Evolutionary conservation across 2,329 filamentous ascomycete species (phyloP).

Genomic region (Rhynchosporium graminicola): DNA sequence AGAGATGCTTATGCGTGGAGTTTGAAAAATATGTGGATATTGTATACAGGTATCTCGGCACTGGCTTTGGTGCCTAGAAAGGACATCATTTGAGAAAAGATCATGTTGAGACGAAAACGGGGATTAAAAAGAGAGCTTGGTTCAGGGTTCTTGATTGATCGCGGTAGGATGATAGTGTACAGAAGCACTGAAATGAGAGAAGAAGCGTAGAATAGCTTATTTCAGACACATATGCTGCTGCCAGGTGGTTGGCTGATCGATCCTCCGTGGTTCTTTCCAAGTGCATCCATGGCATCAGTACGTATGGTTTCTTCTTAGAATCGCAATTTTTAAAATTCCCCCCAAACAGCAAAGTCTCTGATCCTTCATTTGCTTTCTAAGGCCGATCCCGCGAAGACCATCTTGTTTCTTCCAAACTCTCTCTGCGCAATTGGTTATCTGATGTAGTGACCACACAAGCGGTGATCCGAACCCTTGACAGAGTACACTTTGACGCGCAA

Average conservation of each 20-base stretch:
- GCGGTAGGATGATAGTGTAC: neutral
- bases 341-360: too few relatives aligned
- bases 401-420: too few relatives aligned
- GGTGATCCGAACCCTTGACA: neutral
- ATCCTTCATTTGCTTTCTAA: too few relatives aligned
- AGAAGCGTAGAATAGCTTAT: neutral
- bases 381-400: too few relatives aligned
- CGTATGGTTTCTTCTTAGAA: too few relatives aligned
- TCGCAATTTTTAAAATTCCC: too few relatives aligned
- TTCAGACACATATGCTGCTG: neutral
- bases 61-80: slow-evolving; percentile 44
- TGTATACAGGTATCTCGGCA: slow-evolving; percentile 25
- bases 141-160: neutral
- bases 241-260: neutral
- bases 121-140: slow-evolving; percentile 29
- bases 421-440: too few relatives aligned
- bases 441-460: too few relatives aligned
- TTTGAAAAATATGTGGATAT: slow-evolving; percentile 31
- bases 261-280: too few relatives aligned
- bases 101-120: slow-evolving; percentile 54
- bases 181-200: neutral
- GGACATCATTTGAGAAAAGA: slow-evolving; percentile 47
- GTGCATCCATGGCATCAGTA: too few relatives aligned
- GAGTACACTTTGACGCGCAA: neutral
- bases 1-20: slow-evolving; percentile 27